These are phyloP conservation scores for Corymbia citriodora DNA, from an alignment of 441 rosid species.

Conservation along the genomic window DNA sequence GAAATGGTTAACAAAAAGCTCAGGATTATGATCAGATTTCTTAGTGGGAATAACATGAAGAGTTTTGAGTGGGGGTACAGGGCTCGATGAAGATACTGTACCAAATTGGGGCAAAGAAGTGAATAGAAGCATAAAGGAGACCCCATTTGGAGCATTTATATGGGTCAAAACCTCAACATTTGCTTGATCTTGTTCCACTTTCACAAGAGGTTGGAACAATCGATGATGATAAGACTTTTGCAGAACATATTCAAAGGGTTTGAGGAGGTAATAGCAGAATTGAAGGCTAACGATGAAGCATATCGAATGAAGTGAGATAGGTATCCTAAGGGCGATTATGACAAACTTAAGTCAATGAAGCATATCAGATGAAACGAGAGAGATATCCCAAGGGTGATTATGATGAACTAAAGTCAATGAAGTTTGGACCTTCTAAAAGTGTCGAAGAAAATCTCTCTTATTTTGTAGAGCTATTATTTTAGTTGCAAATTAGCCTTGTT, in stretches of 20 bases:
- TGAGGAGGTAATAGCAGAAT: neutral
- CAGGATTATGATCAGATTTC: neutral
- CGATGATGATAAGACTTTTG: neutral
- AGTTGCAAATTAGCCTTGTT: neutral
- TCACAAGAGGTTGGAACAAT: no score
- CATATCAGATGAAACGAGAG: neutral
- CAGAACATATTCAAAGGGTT: neutral
- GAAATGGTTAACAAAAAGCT: neutral
- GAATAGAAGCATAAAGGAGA: neutral
- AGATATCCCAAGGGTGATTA: neutral
- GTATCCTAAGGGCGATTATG: no score
- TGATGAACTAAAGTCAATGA: neutral
- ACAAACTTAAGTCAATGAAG: no score
- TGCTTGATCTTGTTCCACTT: no score
- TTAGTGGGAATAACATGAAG: neutral
- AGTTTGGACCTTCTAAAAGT: neutral
- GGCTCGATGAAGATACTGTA: no score
- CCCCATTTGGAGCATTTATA: neutral
- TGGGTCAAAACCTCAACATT: neutral
- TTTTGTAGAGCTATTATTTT: neutral
- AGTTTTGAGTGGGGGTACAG: no score
- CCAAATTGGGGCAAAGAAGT: neutral
- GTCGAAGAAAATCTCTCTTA: neutral
- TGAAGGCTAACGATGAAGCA: neutral
- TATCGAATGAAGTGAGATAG: neutral